Base-by-base conservation (phyloP, 78 protist species). In the Monosiga brevicollis region DNA sequence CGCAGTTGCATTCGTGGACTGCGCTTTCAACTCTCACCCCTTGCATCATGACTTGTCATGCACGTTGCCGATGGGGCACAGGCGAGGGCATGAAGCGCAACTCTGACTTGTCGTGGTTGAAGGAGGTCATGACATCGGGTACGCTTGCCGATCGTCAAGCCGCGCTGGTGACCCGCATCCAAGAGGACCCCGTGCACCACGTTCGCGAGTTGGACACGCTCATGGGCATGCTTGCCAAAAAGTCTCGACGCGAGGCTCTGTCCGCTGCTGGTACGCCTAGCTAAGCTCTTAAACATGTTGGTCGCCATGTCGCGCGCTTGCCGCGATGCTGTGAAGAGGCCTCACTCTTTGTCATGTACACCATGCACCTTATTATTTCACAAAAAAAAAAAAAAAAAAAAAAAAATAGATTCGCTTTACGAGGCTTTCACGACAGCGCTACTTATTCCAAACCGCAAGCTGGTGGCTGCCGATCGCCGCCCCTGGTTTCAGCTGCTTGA, bases 241-340 rank as follows among this genome's bases (percentile, higher is more conserved):
- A 84, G 76, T 72, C 79, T 49, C 76, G 79, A 36, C 86, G 93
- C 76, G 90, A 87, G 43, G 80, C 88, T 76, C 84, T 86, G 36
- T 54, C 86, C 2, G 84, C 92, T 0, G n/a, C n/a, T n/a, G n/a
- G n/a, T n/a, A n/a, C n/a, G n/a, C n/a, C n/a, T n/a, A n/a, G n/a
- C n/a, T n/a, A n/a, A n/a, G n/a, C n/a, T n/a, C n/a, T n/a, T n/a
- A n/a, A n/a, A n/a, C n/a, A n/a, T n/a, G n/a, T n/a, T n/a, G n/a
- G n/a, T n/a, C n/a, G n/a, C n/a, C n/a, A n/a, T n/a, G n/a, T n/a
- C n/a, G n/a, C n/a, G n/a, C n/a, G n/a, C n/a, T n/a, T n/a, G n/a
- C n/a, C n/a, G n/a, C n/a, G n/a, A n/a, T n/a, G n/a, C n/a, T n/a
- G n/a, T n/a, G n/a, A n/a, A n/a, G n/a, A n/a, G n/a, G n/a, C n/a